Base-by-base conservation (phyloP, 2,329 filamentous ascomycete species). In the Diplodia mutila region DNA sequence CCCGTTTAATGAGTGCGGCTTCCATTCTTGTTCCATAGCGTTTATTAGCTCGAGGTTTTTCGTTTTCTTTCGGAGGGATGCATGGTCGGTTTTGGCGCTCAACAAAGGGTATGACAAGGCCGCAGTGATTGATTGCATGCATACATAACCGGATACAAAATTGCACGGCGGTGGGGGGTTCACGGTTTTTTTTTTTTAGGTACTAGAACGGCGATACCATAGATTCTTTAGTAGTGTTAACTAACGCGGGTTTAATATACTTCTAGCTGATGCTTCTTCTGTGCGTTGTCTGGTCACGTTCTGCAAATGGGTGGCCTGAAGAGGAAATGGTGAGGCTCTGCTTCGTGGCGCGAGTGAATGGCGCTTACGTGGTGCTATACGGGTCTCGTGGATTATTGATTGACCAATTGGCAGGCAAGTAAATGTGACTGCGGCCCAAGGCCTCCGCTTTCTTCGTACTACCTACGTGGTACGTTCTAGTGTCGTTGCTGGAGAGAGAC, bases 301-400 rank as follows among this genome's bases (percentile, higher is more conserved):
- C 34, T 12, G 14, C n/a, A 18, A 5, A 2, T 25, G 49, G 49
- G 25, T 37, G 32, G 53, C 21, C 32, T 55, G 53, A 23, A 23
- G 21, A 27, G 27, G 34, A 11, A 59, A 27, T 37, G 1, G 55
- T 61, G 55, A 61, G 55, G 55, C 55, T 61, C 55, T 61, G 34
- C 37, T 29, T 46, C 37, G 54, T 61, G 55, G 55, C 42, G 55
- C 55, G 25, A 46, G 37, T 61, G 6, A 18, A 18, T 34, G 8
- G 25, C 34, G 55, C n/a, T 4, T 61, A 61, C 55, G 55, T 61
- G 55, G 34, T 57, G 25, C 55, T 23, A 16, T n/a, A 39, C 5
- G 12, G 12, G 18, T 12, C 2, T 2, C 18, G 16, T n/a, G 39
- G 18, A 16, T 16, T 42, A 18, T 42, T 7, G 39, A 16, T n/a